Evolutionary conservation across 2,329 filamentous ascomycete species (phyloP), one percentile per base, ranked within the genome.

Genomic region (Xylariomycetidae sp.): DNA sequence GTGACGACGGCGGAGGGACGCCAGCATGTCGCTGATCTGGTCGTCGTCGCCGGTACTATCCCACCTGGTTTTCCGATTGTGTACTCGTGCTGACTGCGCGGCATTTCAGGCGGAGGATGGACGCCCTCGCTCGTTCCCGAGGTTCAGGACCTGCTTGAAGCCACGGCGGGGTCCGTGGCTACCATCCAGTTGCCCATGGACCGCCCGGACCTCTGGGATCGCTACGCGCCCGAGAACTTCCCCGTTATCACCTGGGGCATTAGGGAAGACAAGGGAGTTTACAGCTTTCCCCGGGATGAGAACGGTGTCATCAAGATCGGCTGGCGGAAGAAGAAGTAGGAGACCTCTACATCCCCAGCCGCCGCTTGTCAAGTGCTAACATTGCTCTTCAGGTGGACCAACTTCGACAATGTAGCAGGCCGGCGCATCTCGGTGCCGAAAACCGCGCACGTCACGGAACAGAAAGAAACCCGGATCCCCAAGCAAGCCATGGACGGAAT

Each of bases 311-410:
- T 72, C 31, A 71, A 72, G 43, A 59, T 70, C 37, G 71, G 64
- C 2, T 76, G 65, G 37, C 59, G 70, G 1, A 67, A 65, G 2
- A 68, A 59, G 0, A 75, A 74, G n/a, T n/a, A n/a, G n/a, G n/a
- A n/a, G n/a, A n/a, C n/a, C n/a, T n/a, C n/a, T n/a, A n/a, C n/a
- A n/a, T n/a, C n/a, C n/a, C n/a, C n/a, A n/a, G n/a, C n/a, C n/a
- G n/a, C n/a, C n/a, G n/a, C n/a, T n/a, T n/a, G n/a, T n/a, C n/a
- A n/a, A n/a, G n/a, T n/a, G n/a, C n/a, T n/a, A n/a, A n/a, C n/a
- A n/a, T n/a, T n/a, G n/a, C n/a, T n/a, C n/a, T n/a, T n/a, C n/a
- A n/a, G n/a, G 15, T 52, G 44, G 46, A 52, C 49, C 3, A 50
- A 42, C 17, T 52, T 41, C 17, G 31, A 44, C 25, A 31, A 46